These are phyloP conservation scores for Solanum acaule DNA, from an alignment of 257 asterid species.

Conservation along the genomic window DNA sequence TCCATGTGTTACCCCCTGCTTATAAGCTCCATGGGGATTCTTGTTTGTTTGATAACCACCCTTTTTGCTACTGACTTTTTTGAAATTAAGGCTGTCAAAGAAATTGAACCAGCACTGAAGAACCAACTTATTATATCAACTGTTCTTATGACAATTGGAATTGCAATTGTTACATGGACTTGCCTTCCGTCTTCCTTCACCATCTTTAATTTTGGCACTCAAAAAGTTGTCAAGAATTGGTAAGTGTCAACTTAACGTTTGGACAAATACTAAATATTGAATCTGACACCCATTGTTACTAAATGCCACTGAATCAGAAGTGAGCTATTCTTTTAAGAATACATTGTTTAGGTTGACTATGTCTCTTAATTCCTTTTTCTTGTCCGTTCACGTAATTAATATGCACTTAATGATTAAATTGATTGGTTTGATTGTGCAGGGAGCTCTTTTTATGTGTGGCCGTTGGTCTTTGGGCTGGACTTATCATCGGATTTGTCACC, in stretches of 20 bases:
- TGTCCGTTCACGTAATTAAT: neutral
- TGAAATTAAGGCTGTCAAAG: constrained; percentile 32
- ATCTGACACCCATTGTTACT: neutral
- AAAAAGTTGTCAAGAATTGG: constrained; percentile 25
- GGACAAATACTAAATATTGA: neutral
- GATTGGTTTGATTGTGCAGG: constrained; percentile 33
- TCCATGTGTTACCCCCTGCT: constrained; percentile 12
- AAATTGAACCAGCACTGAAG: constrained; percentile 31
- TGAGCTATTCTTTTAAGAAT: neutral
- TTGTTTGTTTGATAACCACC: constrained; percentile 14
- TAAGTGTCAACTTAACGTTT: neutral
- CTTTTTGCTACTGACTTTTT: constrained; percentile 35
- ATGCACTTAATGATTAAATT: neutral
- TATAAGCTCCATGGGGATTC: constrained; percentile 14
- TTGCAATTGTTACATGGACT: constrained; percentile 13
- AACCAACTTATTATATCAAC: constrained; percentile 14
- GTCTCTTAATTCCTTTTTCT: neutral
- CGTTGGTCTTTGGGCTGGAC: constrained; percentile 98
- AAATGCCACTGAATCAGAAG: neutral
- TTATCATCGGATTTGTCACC: constrained; percentile 80
- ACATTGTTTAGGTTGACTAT: neutral
- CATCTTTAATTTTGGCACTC: constrained; percentile 5
- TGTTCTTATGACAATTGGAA: constrained; percentile 12
- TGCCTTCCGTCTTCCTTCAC: constrained; percentile 16
- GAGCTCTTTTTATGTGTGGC: constrained; percentile 74